Evolutionary conservation across 768 basidiomycete species (phyloP).

Genomic region (Suillus lakei): DNA sequence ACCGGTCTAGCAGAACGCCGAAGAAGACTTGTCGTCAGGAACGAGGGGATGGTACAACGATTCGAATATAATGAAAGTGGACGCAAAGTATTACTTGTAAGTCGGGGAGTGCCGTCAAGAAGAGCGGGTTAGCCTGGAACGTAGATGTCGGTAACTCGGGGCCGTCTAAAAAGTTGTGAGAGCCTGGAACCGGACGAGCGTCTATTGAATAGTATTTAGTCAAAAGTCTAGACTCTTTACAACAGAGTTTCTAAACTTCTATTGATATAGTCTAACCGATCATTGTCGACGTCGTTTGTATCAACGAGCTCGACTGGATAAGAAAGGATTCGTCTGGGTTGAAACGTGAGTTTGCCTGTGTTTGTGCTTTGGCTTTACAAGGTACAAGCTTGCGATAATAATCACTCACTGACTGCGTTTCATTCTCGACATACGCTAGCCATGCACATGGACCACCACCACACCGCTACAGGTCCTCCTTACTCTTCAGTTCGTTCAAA

Average conservation of each 20-base stretch:
- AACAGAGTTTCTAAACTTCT: neutral
- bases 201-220: constrained; percentile 4
- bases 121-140: too few species aligned
- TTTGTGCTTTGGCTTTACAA: constrained; percentile 23
- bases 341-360: constrained; percentile 27
- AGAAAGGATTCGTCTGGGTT: neutral
- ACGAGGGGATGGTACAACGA: too few species aligned
- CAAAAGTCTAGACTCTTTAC: constrained; percentile 1
- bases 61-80: too few species aligned
- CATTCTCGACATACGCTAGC: neutral
- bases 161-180: too few species aligned
- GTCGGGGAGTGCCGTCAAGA: neutral
- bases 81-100: too few species aligned
- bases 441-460: constrained; percentile 11
- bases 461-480: neutral
- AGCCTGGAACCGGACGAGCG: neutral
- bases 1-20: neutral
- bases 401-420: constrained; percentile 6
- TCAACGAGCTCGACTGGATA: neutral
- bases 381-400: constrained; percentile 24
- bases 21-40: neutral
- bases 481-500: constrained; percentile 6
- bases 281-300: neutral
- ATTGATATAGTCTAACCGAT: neutral
- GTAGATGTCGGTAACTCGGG: too few species aligned